phyloP scores from a whole-genome alignment of 1,284 basidiomycete genomes.

The Coriolopsis trogii region DNA sequence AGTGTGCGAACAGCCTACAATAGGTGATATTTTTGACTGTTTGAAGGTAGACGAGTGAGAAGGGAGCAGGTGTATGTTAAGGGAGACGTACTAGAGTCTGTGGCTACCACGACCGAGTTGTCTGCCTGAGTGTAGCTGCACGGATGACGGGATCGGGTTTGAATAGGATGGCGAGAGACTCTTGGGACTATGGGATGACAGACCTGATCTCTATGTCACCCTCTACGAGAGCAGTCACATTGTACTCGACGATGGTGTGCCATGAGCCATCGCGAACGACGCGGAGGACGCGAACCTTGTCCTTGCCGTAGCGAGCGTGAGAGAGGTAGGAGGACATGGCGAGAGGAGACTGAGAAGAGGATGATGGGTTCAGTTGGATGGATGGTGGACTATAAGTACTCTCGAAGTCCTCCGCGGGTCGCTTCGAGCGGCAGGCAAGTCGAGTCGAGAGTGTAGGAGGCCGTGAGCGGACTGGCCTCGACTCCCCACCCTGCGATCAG shows the following conservation, averaged over 20 bases:
- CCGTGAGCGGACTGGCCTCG: too few species aligned
- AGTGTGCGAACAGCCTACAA: conserved; percentile 49
- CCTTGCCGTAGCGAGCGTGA: conserved; percentile 81
- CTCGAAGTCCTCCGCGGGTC: neutral
- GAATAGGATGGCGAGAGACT: neutral
- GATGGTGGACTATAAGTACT: neutral
- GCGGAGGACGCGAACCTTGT: conserved; percentile 83
- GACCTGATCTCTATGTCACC: conserved; percentile 78
- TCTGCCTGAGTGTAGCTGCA: conserved; percentile 80
- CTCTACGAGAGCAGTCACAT: conserved; percentile 77
- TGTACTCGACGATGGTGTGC: conserved; percentile 83
- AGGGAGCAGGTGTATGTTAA: neutral
- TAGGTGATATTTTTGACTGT: conserved; percentile 93
- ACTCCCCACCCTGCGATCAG: neutral
- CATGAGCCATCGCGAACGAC: conserved; percentile 73
- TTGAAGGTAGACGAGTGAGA: neutral
- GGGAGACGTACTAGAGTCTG: conserved; percentile 75
- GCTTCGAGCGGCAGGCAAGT: neutral
- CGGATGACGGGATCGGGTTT: too few species aligned
- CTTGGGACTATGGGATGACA: conserved; percentile 15
- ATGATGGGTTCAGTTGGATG: neutral
- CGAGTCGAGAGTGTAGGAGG: neutral
- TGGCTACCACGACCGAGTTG: conserved; percentile 85
- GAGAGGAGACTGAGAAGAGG: conserved; percentile 11
- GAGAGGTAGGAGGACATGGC: conserved; percentile 38